These are phyloP conservation scores for Trichosporon sp. DNA, from an alignment of 1,284 basidiomycete species.

Conservation along the genomic window DNA sequence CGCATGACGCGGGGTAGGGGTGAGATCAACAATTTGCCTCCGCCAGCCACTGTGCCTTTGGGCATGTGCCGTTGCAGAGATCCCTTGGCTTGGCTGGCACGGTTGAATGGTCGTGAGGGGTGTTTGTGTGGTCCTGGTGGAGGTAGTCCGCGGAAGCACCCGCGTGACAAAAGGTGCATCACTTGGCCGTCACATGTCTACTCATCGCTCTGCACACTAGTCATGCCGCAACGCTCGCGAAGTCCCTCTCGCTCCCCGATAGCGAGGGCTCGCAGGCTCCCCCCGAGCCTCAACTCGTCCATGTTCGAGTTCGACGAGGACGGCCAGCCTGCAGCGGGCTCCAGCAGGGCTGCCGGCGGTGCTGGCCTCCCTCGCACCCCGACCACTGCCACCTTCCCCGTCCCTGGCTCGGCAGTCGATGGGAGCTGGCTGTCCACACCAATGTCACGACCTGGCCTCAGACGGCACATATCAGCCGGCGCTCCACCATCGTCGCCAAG, in stretches of 20 bases:
- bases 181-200: slow-evolving; percentile 4
- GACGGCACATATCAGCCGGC: slow-evolving; percentile 2
- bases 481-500: neutral
- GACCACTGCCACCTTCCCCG: slow-evolving; percentile 10
- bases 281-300: slow-evolving; percentile 13
- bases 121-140: slow-evolving; percentile 20
- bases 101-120: neutral
- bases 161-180: slow-evolving; percentile 1
- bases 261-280: neutral
- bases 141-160: slow-evolving; percentile 6
- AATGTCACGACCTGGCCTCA: neutral
- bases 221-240: neutral
- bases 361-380: slow-evolving; percentile 14
- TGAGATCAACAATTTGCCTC: slow-evolving; percentile 11
- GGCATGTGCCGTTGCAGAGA: neutral
- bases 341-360: neutral
- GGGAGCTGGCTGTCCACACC: slow-evolving; percentile 12
- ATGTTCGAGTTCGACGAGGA: slow-evolving; percentile 11
- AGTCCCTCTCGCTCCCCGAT: slow-evolving; percentile 5
- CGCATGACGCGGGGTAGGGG: neutral
- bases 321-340: neutral
- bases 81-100: neutral
- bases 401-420: neutral
- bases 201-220: neutral
- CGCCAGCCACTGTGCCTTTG: slow-evolving; percentile 3